Evolutionary conservation across 345 rosid genomes (phyloP).

Genomic region (Dovyalis caffra): DNA sequence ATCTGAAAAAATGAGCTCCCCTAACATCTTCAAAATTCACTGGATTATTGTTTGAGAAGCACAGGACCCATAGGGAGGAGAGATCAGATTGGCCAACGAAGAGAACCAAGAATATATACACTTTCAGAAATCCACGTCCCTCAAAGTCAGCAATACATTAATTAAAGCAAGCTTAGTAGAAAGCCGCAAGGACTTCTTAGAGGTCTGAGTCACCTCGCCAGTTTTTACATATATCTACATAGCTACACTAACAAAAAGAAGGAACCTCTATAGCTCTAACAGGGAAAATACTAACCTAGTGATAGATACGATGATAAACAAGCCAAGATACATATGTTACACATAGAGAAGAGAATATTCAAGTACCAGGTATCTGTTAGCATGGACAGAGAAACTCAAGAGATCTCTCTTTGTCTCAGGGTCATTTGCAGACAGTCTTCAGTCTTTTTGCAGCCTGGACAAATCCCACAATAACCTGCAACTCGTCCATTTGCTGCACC

Average conservation of each 20-base stretch:
- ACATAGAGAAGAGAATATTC: constrained; percentile 23
- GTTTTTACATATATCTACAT: constrained; percentile 38
- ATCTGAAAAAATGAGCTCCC: background rate
- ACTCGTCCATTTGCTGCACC: constrained; percentile 88
- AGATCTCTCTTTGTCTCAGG: background rate
- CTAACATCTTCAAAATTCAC: background rate
- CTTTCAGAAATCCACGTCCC: constrained; percentile 33
- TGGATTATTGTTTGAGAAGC: background rate
- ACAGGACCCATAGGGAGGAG: background rate
- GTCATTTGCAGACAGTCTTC: constrained; percentile 56
- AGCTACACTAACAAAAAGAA: constrained; percentile 38
- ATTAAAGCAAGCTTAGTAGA: constrained; percentile 24
- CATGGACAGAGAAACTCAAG: constrained; percentile 4
- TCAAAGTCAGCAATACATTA: constrained; percentile 40
- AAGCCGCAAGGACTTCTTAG: constrained; percentile 17
- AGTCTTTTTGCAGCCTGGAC: constrained; percentile 85
- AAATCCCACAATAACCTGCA: constrained; percentile 91
- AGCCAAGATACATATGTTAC: constrained; percentile 39
- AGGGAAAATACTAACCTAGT: constrained; percentile 29
- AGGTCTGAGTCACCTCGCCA: constrained; percentile 24
- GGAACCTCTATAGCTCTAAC: constrained; percentile 45
- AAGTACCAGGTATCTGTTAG: constrained; percentile 20
- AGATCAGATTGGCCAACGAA: background rate
- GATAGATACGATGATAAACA: constrained; percentile 14
- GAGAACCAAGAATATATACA: constrained; percentile 30